A percentile compares a stretch with the other conserved stretches of the same genome.
These are phyloP conservation scores for Elaeis guineensis DNA, from an alignment of 176 grass and related monocot species.

Conservation along the genomic window DNA sequence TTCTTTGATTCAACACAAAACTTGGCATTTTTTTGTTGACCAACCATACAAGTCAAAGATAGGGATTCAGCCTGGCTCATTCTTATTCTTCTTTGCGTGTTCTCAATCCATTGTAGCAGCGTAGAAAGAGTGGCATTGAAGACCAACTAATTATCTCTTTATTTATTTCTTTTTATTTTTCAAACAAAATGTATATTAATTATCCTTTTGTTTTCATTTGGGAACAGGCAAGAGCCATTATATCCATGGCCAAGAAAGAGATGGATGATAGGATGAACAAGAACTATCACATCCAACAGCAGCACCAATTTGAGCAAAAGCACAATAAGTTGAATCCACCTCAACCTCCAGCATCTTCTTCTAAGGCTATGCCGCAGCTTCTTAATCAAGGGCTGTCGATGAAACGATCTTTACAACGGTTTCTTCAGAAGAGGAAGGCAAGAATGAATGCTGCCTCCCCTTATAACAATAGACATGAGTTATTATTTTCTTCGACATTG, in stretches of 20 bases:
- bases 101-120: no score
- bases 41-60: no score
- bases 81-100: no score
- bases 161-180: not conserved
- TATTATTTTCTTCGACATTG: no score
- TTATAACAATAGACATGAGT: not conserved
- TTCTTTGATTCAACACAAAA: no score
- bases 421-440: slow-evolving; percentile 12
- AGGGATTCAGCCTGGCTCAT: no score
- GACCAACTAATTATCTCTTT: not conserved
- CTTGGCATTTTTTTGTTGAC: no score
- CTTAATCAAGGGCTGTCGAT: not conserved
- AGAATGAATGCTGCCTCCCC: not conserved
- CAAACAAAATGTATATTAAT: no score
- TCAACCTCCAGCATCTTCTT: not conserved
- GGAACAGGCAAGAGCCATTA: slow-evolving; percentile 31
- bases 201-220: not conserved
- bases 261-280: slow-evolving; percentile 3
- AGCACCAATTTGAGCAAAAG: no score
- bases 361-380: not conserved
- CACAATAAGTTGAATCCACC: no score
- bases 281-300: not conserved
- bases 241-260: slow-evolving; percentile 6
- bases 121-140: no score
- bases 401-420: slow-evolving; percentile 8